These are phyloP conservation scores for Heliamphora exappendiculata DNA, from an alignment of 148 eudicot genomes.

Conservation along the genomic window DNA sequence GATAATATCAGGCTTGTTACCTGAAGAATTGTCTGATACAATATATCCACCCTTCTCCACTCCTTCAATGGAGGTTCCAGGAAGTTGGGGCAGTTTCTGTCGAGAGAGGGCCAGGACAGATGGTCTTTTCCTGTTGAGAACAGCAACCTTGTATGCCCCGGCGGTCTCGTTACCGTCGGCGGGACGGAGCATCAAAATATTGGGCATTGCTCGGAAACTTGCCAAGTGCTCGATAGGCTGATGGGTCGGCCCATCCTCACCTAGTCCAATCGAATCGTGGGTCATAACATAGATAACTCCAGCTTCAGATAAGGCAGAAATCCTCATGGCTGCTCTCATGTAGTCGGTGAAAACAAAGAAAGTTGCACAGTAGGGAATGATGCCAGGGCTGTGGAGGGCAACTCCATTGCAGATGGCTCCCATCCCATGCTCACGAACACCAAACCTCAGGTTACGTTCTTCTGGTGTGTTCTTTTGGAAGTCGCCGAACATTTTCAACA, in stretches of 20 bases:
- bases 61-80: slow-evolving; percentile 85
- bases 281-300: slow-evolving; percentile 93
- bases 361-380: slow-evolving; percentile 92
- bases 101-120: slow-evolving; percentile 84
- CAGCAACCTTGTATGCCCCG: slow-evolving; percentile 79
- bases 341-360: slow-evolving; percentile 97
- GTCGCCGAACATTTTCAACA: slow-evolving; percentile 81
- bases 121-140: slow-evolving; percentile 54
- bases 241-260: slow-evolving; percentile 98
- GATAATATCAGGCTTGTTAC: slow-evolving; percentile 84
- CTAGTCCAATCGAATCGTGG: slow-evolving; percentile 96
- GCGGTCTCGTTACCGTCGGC: slow-evolving; percentile 97
- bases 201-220: slow-evolving; percentile 99
- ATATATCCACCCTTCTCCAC: slow-evolving; percentile 78
- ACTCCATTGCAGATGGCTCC: slow-evolving; percentile 93
- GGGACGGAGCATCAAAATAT: slow-evolving; percentile 84
- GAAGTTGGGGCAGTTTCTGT: slow-evolving; percentile 76
- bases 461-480: slow-evolving; percentile 92
- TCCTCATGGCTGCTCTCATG: slow-evolving; percentile 92
- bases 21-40: slow-evolving; percentile 63
- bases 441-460: slow-evolving; percentile 85
- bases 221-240: slow-evolving; percentile 97
- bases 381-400: slow-evolving; percentile 82
- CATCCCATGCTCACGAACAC: slow-evolving; percentile 94
- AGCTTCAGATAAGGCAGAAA: slow-evolving; percentile 76